A percentile compares a stretch with the other conserved stretches of the same genome.
Evolutionary conservation across 345 rosid species (phyloP).

Genomic region (Syzygium oleosum): DNA sequence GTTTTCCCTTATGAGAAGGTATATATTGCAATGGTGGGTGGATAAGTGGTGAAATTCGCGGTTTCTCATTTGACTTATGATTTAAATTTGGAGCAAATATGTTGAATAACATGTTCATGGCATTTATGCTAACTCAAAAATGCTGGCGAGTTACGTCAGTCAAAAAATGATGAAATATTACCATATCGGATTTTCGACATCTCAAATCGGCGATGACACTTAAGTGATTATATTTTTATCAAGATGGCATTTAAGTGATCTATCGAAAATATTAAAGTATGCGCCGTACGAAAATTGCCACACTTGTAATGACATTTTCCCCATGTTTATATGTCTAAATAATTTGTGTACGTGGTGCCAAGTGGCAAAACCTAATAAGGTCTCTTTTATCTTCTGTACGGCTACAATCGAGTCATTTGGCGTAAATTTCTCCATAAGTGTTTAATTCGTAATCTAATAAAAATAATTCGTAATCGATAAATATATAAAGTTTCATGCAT

Average conservation of each 20-base stretch:
- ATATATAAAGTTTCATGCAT: not conserved
- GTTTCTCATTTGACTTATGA: not conserved
- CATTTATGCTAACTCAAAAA: not conserved
- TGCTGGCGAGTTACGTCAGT: fast-evolving
- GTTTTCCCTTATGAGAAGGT: not conserved
- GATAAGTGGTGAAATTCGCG: not conserved
- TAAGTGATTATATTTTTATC: not conserved
- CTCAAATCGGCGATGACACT: fast-evolving
- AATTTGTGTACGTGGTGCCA: fast-evolving
- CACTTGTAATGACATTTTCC: not conserved
- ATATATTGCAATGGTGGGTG: not conserved
- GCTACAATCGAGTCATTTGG: fast-evolving
- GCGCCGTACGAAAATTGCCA: fast-evolving
- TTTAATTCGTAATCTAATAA: not conserved
- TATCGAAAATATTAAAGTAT: fast-evolving
- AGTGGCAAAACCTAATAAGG: fast-evolving
- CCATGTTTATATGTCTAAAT: not conserved
- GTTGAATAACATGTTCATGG: not conserved
- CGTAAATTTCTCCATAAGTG: fast-evolving
- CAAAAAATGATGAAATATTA: not conserved
- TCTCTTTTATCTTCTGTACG: fast-evolving
- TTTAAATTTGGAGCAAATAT: not conserved
- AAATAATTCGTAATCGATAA: not conserved
- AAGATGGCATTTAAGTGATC: too few species aligned
- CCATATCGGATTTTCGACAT: fast-evolving